Evolutionary conservation across 2,329 filamentous ascomycete species (phyloP).

Genomic region (Colletotrichum somersetense): DNA sequence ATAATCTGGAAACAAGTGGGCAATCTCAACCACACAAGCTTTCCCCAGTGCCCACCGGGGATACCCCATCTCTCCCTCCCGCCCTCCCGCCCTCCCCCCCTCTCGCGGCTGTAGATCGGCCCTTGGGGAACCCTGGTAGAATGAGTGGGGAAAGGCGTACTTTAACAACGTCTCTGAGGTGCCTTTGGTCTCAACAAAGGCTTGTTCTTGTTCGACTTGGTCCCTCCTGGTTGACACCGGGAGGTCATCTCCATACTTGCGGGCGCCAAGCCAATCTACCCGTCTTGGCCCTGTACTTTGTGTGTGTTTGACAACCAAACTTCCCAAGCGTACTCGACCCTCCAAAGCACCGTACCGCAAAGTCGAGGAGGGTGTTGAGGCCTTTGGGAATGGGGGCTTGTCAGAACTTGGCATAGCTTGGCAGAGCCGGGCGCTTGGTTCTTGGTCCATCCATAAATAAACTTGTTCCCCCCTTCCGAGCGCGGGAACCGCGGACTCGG

Average conservation of each 20-base stretch:
- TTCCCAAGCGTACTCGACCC: slow-evolving; percentile 16
- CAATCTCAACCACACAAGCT: slow-evolving; percentile 7
- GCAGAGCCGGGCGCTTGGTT: slow-evolving; percentile 12
- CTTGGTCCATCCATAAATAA: slow-evolving; percentile 22
- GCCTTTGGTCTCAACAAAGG: slow-evolving; percentile 29
- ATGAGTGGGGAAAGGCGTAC: background rate
- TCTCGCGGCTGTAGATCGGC: background rate
- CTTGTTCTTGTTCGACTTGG: slow-evolving; percentile 1
- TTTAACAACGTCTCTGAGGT: slow-evolving; percentile 20
- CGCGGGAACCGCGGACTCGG: background rate
- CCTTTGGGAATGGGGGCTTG: slow-evolving; percentile 6
- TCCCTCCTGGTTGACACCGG: background rate
- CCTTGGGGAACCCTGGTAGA: background rate
- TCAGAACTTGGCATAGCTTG: slow-evolving; percentile 27
- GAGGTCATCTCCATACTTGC: background rate
- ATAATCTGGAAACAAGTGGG: background rate
- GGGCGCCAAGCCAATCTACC: slow-evolving; percentile 25
- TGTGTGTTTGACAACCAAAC: background rate
- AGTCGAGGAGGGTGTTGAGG: slow-evolving; percentile 6
- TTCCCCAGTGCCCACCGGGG: background rate
- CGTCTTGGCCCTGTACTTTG: slow-evolving; percentile 17
- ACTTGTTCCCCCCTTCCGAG: background rate
- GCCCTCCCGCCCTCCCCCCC: no score
- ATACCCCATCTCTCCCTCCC: no score
- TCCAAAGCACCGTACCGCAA: background rate